phyloP scores from a whole-genome alignment of 2,329 filamentous ascomycete species.

The Penicillium freii region DNA sequence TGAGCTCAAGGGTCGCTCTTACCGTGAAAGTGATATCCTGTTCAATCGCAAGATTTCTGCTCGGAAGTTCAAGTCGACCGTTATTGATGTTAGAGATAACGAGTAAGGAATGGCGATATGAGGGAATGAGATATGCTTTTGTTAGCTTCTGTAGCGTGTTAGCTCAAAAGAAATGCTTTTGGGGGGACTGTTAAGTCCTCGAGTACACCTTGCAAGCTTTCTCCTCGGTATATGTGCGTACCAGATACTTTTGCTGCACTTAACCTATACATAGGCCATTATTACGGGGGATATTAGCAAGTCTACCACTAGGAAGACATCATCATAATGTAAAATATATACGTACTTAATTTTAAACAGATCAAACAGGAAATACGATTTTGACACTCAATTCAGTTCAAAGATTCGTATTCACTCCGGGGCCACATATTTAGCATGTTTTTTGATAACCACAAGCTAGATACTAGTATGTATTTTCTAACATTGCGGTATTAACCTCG shows the following conservation, averaged over 20 bases:
- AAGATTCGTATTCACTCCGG: not conserved
- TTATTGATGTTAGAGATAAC: constrained; percentile 46
- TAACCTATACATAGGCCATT: not conserved
- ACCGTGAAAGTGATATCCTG: constrained; percentile 48
- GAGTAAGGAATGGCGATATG: constrained; percentile 27
- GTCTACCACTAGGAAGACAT: not conserved
- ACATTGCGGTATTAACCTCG: not conserved
- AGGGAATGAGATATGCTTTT: not conserved
- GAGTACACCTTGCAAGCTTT: not conserved
- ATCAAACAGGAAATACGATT: not conserved
- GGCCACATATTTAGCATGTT: not conserved
- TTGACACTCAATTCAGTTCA: no score
- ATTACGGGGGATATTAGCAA: not conserved
- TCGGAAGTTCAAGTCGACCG: constrained; percentile 46
- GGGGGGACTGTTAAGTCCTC: not conserved
- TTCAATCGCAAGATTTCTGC: constrained; percentile 46
- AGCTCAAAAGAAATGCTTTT: not conserved
- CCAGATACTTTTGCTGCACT: not conserved
- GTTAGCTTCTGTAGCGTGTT: not conserved
- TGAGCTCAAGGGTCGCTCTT: constrained; percentile 48
- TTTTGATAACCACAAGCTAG: not conserved
- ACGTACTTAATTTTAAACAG: not conserved
- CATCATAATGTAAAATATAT: not conserved
- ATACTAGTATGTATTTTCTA: not conserved
- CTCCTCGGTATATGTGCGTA: not conserved